phyloP scores from a whole-genome alignment of 2,329 filamentous ascomycete species.

The Trichoderma simmonsii region DNA sequence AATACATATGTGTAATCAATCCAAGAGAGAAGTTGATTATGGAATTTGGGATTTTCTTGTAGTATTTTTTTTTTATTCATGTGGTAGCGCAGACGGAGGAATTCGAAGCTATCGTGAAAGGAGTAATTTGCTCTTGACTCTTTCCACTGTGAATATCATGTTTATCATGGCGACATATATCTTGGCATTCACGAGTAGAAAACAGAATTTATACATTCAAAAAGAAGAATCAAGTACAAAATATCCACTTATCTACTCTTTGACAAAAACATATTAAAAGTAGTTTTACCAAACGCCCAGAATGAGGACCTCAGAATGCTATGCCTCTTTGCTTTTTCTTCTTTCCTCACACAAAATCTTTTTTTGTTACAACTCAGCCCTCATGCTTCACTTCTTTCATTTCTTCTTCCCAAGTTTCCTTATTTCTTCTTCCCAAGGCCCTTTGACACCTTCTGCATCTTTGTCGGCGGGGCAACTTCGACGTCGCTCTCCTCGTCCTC shows the following conservation, averaged over 20 bases:
- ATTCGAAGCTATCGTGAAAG: background rate
- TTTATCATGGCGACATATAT: background rate
- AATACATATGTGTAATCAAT: background rate
- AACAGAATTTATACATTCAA: too few relatives aligned
- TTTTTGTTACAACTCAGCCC: background rate
- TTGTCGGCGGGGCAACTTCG: slow-evolving; percentile 47
- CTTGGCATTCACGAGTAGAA: background rate
- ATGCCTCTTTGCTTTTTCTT: background rate
- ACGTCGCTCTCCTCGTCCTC: slow-evolving; percentile 56
- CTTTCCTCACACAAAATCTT: background rate
- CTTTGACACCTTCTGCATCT: slow-evolving; percentile 41
- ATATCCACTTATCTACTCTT: background rate
- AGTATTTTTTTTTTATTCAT: background rate
- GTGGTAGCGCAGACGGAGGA: background rate
- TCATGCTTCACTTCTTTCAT: slow-evolving; percentile 24
- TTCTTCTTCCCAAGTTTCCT: slow-evolving; percentile 36
- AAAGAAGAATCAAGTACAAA: background rate
- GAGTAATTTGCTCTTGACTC: background rate
- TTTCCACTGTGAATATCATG: background rate
- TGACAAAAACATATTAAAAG: slow-evolving; percentile 12
- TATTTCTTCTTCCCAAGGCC: slow-evolving; percentile 38
- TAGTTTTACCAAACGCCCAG: slow-evolving; percentile 14
- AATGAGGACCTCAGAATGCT: slow-evolving; percentile 9
- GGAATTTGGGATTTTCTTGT: background rate
- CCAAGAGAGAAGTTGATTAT: background rate